Conservation (phyloP, 2,329 filamentous ascomycete species). For the Colletotrichum melonis region DNA sequence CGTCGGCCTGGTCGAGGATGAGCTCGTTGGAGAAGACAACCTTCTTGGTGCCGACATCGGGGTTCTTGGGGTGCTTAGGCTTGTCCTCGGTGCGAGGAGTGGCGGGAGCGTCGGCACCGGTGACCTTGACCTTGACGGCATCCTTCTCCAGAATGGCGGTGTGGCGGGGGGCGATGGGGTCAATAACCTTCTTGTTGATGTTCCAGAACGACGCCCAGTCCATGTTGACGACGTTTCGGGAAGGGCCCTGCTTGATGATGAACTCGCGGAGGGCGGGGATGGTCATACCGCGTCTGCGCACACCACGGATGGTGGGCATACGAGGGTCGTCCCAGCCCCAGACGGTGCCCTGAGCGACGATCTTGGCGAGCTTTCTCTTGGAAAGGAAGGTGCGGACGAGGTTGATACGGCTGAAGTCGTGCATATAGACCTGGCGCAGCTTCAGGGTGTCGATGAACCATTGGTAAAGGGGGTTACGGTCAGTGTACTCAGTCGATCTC, state of each 20-base stretch:
- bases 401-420: conserved; percentile 88
- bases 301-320: conserved; percentile 86
- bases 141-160: conserved; percentile 79
- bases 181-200: conserved; percentile 84
- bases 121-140: conserved; percentile 76
- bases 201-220: conserved; percentile 84
- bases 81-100: conserved; percentile 77
- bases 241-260: conserved; percentile 86
- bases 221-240: conserved; percentile 85
- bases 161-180: conserved; percentile 79
- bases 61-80: conserved; percentile 91
- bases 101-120: conserved; percentile 74
- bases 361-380: conserved; percentile 87
- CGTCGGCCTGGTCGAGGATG: conserved; percentile 88
- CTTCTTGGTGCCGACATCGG: conserved; percentile 85
- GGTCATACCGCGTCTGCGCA: conserved; percentile 82
- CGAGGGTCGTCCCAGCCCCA: conserved; percentile 90
- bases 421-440: conserved; percentile 83
- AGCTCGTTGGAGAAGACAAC: conserved; percentile 81
- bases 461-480: conserved; percentile 87
- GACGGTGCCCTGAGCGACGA: conserved; percentile 80
- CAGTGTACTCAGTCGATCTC: conserved; percentile 87
- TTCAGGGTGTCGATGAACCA: conserved; percentile 84
- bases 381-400: conserved; percentile 86
- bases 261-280: conserved; percentile 84